Base-by-base conservation (phyloP, 2,329 filamentous ascomycete genomes). In the Microdochium trichocladiopsis region DNA sequence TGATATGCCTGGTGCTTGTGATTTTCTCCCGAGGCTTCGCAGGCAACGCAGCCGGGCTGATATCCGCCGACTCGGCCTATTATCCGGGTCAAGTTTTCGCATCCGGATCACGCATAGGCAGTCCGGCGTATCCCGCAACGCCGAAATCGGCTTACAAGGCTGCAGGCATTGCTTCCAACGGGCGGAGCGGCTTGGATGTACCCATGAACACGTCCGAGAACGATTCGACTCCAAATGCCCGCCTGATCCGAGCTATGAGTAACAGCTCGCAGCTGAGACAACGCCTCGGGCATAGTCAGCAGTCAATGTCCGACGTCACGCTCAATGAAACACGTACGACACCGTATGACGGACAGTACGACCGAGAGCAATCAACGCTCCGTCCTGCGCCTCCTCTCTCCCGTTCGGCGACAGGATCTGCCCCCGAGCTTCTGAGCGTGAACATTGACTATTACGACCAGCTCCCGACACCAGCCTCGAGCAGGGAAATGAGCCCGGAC, bases 1-100 rank as follows among this genome's bases (percentile, higher is more conserved):
- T 97, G 1, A 83, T 93, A 47, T 96, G 91, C 60, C 81, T 99
- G 10, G 85, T 88, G 0, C 78, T 99, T 1, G 89, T 96, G 22
- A 85, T 97, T 36, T 96, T 97, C 66, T 83, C 80, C 12, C 72
- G 81, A 23, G 75, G 78, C 16, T 69, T 75, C 4, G 68, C 71
- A 18, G 60, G 62, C 45, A 61, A 56, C 25, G 41, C 55, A 48
- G 61, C 50, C 54, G 60, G 41, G 5, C 18, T 45, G n/a, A 45
- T 45, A 11, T 45, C 59, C 50, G 53, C 56, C 25, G 50, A 61
- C 25, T 63, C 66, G 33, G 56, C 60, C 2, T 66, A 66, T 50
- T 66, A 66, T 48, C 60, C 63, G 16, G 56, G 55, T 52, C 62
- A 66, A 47, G 57, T 63, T 54, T 57, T 64, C 21, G 41, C 41